Base-by-base conservation (phyloP, 805 yeast genomes). In the Saccharomycopsis synnaedendra region DNA sequence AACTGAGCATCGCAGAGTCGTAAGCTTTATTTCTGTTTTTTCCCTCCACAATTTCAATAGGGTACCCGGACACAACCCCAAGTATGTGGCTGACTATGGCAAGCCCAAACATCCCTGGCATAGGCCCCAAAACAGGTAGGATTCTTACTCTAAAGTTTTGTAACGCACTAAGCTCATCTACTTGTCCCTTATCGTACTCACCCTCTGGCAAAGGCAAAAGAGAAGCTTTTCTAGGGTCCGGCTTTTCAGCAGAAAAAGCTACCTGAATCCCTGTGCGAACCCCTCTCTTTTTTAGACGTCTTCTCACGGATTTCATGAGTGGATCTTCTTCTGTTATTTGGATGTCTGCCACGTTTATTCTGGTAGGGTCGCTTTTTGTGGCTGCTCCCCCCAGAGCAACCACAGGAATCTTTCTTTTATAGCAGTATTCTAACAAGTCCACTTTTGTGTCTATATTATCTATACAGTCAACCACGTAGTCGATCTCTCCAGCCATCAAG, bases 371-470 rank as follows among this genome's bases (percentile, higher is more conserved):
- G 45, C 95, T 82, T 63, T 93, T 93, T 56, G 96, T 83, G 4
- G 96, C 95, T 1, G 99, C 97, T 31, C 99, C 99, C 79, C 94
- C 94, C 0, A 96, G 85, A 4, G 95, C 80, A 38, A 93, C 75
- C 33, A 88, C 83, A n/a, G 75, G 76, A 34, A 90, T 60, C 1
- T 71, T 63, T 41, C 77, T 65, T 11, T 71, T 69, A 60, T 80
- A 68, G 55, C 95, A 82, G 64, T 72, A 89, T 33, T 80, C 80
- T 55, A 93, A 67, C 45, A 93, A 68, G 58, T 93, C 98, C 31
- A 89, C 94, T 59, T 93, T 93, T n/a, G 97, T 89, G 57, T 90
- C 96, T 51, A 93, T 82, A 61, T 93, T 93, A 65, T 93, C 99
- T 56, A 93, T 93, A 66, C 97, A 93, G 60, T 93, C 99, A 32